These are phyloP conservation scores for Allomyces macrogynus DNA, from an alignment of 192 early-diverging fungal genomes.

Conservation along the genomic window DNA sequence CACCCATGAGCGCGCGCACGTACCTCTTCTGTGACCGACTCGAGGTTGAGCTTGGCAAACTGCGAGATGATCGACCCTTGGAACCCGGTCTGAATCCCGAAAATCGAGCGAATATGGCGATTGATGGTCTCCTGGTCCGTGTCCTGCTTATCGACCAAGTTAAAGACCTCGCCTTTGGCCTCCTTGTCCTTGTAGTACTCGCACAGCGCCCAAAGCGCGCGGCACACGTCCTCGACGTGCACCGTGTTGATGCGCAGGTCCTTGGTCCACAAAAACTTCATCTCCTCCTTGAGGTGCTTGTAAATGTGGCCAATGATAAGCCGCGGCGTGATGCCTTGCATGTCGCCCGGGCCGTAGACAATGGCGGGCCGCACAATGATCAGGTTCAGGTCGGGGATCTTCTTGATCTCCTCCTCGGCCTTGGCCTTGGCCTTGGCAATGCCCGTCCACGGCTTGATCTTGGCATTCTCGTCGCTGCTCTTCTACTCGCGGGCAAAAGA, in stretches of 20 bases:
- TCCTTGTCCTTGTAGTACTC: constrained; percentile 24
- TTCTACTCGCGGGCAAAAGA: constrained; percentile 14
- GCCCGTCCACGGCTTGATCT: constrained; percentile 66
- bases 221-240: constrained; percentile 65
- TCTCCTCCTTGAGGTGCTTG: constrained; percentile 53
- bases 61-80: constrained; percentile 53
- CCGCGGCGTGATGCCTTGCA: constrained; percentile 61
- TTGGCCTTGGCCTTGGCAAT: constrained; percentile 52
- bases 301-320: constrained; percentile 84
- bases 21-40: background rate
- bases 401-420: constrained; percentile 56
- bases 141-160: constrained; percentile 67
- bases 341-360: constrained; percentile 69
- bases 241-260: constrained; percentile 85
- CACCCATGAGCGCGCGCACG: no score
- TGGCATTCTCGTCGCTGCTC: constrained; percentile 33
- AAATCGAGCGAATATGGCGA: constrained; percentile 40
- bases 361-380: constrained; percentile 72
- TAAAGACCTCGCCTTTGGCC: constrained; percentile 48
- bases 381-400: constrained; percentile 53
- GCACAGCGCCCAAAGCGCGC: constrained; percentile 36
- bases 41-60: constrained; percentile 33
- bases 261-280: constrained; percentile 87
- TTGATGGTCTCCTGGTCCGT: constrained; percentile 75
- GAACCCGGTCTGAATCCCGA: constrained; percentile 67